Base-by-base conservation (phyloP, 2,329 filamentous ascomycete genomes). In the Nemania abortiva region DNA sequence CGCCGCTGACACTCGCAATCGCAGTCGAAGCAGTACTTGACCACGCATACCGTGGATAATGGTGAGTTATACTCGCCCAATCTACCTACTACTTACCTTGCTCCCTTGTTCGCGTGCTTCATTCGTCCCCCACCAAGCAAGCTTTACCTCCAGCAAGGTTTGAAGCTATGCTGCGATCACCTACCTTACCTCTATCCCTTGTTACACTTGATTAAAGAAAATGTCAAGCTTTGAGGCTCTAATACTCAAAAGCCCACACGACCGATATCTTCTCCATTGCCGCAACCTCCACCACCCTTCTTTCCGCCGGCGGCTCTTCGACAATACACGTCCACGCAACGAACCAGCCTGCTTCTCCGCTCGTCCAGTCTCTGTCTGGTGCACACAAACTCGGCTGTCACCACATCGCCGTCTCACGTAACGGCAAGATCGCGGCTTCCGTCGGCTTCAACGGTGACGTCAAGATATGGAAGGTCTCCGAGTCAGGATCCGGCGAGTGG, bases 11-110 rank as follows among this genome's bases (percentile, higher is more conserved):
- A 56, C n/a, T 39, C 42, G 52, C 31, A 24, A n/a, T n/a, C 39
- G n/a, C 68, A 98, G 96, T 99, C 96, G 65, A 98, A 98, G 85
- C 96, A 98, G 91, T 99, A 98, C 81, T 88, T 99, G 71, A 97
- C 95, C 77, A 92, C 92, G 74, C 93, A 97, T 81, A 95, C 94
- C 52, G 89, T 97, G 80, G 92, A 97, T 79, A 89, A 94, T 84
- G 94, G 93, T 93, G 80, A 80, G 84, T 56, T 50, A 39, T 63
- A 59, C 24, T 29, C 39, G 20, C 63, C 13, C 22, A 31, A 13
- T n/a, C 2, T 47, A 37, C 34, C 20, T 27, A 27, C 15, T 42
- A 42, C 39, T 62, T 54, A 27, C 27, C 11, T 29, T 42, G 7
- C n/a, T 34, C 31, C 2, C 53, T 56, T 27, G 42, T 39, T 52